Evolutionary conservation across 495 filamentous ascomycete species (phyloP).

Genomic region (Oleoguttula mirabilis): DNA sequence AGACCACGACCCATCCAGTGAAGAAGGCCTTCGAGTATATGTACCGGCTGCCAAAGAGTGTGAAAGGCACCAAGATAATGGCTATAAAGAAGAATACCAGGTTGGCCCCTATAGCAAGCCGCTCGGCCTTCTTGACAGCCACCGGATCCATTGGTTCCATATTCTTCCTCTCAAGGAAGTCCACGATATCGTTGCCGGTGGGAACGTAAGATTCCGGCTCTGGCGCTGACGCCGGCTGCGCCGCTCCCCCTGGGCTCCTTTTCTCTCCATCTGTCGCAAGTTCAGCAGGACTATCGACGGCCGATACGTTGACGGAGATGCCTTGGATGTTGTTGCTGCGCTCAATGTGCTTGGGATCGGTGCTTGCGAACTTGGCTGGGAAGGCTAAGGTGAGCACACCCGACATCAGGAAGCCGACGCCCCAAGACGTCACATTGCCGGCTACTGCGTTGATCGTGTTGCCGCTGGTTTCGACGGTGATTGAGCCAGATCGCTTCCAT

Average conservation of each 20-base stretch:
- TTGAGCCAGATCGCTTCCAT: conserved; percentile 24
- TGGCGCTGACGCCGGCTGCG: not conserved
- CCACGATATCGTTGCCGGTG: conserved; percentile 31
- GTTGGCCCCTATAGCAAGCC: conserved; percentile 25
- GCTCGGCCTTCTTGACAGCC: conserved; percentile 24
- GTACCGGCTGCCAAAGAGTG: conserved; percentile 32
- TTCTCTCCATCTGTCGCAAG: conserved; percentile 3
- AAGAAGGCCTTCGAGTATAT: conserved; percentile 32
- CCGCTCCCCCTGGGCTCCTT: not conserved
- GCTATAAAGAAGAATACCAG: conserved; percentile 27
- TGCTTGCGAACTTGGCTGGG: conserved; percentile 24
- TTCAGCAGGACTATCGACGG: not conserved
- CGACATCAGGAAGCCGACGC: conserved; percentile 27
- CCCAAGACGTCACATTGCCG: conserved; percentile 31
- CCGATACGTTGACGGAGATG: conserved; percentile 9
- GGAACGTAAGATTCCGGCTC: conserved; percentile 11
- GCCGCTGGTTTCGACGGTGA: conserved; percentile 29
- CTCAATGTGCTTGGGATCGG: conserved; percentile 20
- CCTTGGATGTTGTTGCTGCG: conserved; percentile 28
- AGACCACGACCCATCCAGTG: conserved; percentile 35
- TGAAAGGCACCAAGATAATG: conserved; percentile 33
- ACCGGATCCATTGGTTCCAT: conserved; percentile 34
- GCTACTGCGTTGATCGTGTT: conserved; percentile 33
- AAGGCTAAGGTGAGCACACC: conserved; percentile 28
- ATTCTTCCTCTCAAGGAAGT: conserved; percentile 30